Evolutionary conservation across 2,329 filamentous ascomycete genomes (phyloP).

Genomic region (Xylariaceae sp.): DNA sequence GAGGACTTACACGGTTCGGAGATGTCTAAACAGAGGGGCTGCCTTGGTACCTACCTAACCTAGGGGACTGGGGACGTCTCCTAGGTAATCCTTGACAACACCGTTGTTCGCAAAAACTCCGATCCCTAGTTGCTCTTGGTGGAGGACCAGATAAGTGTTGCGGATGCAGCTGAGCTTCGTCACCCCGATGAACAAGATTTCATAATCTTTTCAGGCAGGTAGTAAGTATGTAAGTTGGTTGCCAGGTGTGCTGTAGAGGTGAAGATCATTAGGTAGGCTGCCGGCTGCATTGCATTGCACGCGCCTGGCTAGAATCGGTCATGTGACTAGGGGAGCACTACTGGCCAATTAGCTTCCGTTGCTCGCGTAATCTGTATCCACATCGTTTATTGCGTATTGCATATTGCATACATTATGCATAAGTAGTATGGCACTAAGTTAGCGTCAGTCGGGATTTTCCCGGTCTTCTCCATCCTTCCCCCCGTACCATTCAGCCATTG

Average conservation of each 20-base stretch:
- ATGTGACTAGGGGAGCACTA: conserved; percentile 19
- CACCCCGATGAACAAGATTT: conserved; percentile 1
- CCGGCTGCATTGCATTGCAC: conserved; percentile 19
- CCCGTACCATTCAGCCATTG: background rate
- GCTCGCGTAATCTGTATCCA: too few species aligned
- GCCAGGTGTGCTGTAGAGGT: conserved; percentile 1
- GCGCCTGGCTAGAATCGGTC: conserved; percentile 24
- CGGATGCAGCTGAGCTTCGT: conserved; percentile 1
- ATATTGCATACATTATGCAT: conserved; percentile 2
- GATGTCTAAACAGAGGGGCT: conserved; percentile 6
- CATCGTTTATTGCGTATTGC: conserved; percentile 19
- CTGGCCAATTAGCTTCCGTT: conserved; percentile 16
- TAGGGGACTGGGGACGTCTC: too few species aligned
- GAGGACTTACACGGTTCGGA: conserved; percentile 13
- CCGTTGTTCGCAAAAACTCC: background rate
- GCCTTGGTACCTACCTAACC: too few species aligned
- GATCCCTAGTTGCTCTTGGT: conserved; percentile 14
- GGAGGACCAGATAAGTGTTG: conserved; percentile 12
- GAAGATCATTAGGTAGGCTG: conserved; percentile 16
- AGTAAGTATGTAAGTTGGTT: conserved; percentile 8
- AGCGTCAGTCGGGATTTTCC: conserved; percentile 20
- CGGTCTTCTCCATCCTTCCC: conserved; percentile 1
- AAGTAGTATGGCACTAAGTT: conserved; percentile 3
- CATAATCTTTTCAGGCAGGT: background rate
- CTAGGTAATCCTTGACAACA: background rate